phyloP scores from a whole-genome alignment of 305 asterid genomes.

The Solanum hybrid region DNA sequence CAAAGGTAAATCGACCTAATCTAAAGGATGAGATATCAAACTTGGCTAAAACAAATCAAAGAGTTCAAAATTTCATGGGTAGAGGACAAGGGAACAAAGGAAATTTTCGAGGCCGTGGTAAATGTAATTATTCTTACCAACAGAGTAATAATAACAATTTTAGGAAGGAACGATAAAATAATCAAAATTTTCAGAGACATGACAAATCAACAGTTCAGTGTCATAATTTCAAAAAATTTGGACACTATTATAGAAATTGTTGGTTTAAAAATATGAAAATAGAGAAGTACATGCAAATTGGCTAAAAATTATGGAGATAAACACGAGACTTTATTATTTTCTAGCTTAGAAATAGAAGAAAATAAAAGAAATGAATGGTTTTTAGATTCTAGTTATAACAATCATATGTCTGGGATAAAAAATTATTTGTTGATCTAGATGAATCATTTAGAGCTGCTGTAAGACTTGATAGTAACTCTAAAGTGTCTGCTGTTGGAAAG shows the following conservation, averaged over 20 bases:
- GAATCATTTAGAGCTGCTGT: no score
- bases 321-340: not conserved
- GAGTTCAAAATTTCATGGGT: not conserved
- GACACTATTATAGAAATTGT: not conserved
- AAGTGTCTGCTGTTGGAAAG: no score
- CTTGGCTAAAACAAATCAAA: not conserved
- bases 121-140: not conserved
- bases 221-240: not conserved
- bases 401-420: not conserved
- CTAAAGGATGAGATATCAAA: not conserved
- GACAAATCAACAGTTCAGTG: not conserved
- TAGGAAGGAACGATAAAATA: not conserved
- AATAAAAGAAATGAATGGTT: not conserved
- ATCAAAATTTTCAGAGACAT: not conserved
- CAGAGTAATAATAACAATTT: not conserved
- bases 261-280: not conserved
- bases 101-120: not conserved
- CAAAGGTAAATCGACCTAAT: not conserved
- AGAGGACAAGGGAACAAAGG: not conserved
- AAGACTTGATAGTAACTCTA: no score
- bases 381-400: not conserved
- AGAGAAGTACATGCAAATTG: not conserved
- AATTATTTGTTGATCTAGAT: not conserved
- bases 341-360: not conserved
- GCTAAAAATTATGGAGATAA: not conserved